phyloP scores from a whole-genome alignment of 805 yeast genomes.

The Ogataea polymorpha region DNA sequence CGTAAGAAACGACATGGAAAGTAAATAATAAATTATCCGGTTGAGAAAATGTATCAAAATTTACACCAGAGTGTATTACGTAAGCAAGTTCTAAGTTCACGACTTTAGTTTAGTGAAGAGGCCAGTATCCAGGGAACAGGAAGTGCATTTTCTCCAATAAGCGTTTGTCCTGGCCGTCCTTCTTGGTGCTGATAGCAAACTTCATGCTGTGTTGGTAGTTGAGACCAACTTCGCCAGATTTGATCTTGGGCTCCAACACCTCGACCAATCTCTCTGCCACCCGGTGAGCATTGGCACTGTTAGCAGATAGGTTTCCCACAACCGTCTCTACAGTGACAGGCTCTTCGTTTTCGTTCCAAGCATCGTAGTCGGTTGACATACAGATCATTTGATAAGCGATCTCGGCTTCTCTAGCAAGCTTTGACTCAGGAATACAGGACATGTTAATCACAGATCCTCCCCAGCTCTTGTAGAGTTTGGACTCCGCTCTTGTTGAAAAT shows the following conservation, averaged over 20 bases:
- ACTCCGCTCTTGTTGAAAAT: conserved; percentile 95
- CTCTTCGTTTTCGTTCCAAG: conserved; percentile 94
- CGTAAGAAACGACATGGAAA: conserved; percentile 21
- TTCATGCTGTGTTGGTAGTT: conserved; percentile 75
- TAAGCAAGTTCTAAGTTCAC: not conserved
- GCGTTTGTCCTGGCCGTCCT: conserved; percentile 68
- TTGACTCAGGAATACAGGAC: conserved; percentile 97
- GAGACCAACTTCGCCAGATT: conserved; percentile 61
- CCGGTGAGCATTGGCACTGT: conserved; percentile 78
- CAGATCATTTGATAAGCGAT: conserved; percentile 96
- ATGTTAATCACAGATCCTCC: conserved; percentile 96
- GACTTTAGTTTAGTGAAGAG: conserved; percentile 20
- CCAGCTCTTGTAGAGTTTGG: conserved; percentile 77
- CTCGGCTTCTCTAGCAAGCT: conserved; percentile 96
- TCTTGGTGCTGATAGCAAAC: conserved; percentile 74
- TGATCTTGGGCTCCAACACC: conserved; percentile 59
- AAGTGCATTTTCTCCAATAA: conserved; percentile 77
- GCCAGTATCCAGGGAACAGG: conserved; percentile 92
- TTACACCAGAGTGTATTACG: not conserved
- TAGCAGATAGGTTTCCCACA: conserved; percentile 84
- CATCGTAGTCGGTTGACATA: conserved; percentile 98
- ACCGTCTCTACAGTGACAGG: conserved; percentile 98
- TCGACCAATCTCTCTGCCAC: conserved; percentile 70
- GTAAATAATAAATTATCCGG: conserved; percentile 2
- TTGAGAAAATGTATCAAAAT: not conserved